phyloP scores from a whole-genome alignment of 306 rosid species.

The Astragalus membranaceus region DNA sequence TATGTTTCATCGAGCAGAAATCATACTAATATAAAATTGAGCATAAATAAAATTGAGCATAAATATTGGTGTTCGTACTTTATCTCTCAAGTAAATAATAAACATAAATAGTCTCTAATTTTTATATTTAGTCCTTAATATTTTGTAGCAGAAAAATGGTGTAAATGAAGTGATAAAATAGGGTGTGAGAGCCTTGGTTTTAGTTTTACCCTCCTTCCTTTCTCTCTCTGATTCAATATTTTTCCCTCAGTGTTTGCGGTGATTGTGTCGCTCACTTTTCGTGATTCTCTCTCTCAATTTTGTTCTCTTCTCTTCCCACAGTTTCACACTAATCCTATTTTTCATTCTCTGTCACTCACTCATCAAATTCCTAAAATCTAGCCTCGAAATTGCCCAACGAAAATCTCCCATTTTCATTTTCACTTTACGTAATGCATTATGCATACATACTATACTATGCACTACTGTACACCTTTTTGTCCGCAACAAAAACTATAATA shows the following conservation, averaged over 20 bases:
- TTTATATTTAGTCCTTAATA: too few relatives aligned
- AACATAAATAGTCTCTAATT: too few relatives aligned
- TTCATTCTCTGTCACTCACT: not conserved
- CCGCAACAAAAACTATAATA: not conserved
- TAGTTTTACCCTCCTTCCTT: not conserved
- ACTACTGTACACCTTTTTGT: conserved; percentile 24
- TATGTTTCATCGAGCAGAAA: too few relatives aligned
- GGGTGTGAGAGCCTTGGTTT: not conserved
- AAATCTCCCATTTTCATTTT: conserved; percentile 10
- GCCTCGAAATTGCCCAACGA: conserved; percentile 16
- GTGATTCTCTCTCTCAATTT: conserved; percentile 24
- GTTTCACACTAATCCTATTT: not conserved
- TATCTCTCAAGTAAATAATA: too few relatives aligned
- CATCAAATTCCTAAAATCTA: conserved; percentile 18
- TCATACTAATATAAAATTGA: too few relatives aligned
- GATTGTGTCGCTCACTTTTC: conserved; percentile 22
- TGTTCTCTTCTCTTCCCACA: not conserved
- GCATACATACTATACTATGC: too few relatives aligned
- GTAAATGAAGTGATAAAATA: too few relatives aligned
- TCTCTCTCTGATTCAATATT: not conserved
- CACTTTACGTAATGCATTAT: conserved; percentile 18
- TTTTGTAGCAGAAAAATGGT: too few relatives aligned
- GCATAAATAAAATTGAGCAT: too few relatives aligned
- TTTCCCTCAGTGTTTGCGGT: conserved; percentile 8
- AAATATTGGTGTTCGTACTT: too few relatives aligned